Evolutionary conservation across 192 early-diverging fungal genomes (phyloP), one percentile per base, ranked within the genome.

Genomic region (Phycomyces nitens): DNA sequence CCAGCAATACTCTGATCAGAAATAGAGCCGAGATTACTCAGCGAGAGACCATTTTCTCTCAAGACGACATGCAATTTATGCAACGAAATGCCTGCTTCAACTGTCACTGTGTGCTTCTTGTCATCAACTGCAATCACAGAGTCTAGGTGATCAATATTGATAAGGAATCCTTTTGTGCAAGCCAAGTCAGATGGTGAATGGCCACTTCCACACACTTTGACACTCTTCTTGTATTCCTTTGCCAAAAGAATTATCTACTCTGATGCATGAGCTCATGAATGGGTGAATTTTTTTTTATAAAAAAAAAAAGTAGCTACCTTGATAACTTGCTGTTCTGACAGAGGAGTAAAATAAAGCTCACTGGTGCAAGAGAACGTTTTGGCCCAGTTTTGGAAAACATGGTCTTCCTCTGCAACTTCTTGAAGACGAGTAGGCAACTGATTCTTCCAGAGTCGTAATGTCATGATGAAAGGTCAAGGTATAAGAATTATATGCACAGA

Each of bases 101-200:
- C 86, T 0, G 86, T 87, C 11, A 84, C 58, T 0, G 77, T 85
- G 50, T 66, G 74, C 8, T 67, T 58, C 15, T 78, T 54, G 2
- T 59, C 42, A 38, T 91, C 82, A 40, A 82, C 80, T 27, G 53
- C 61, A 5, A 91, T 56, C 5, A 88, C 50, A 0, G 72, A 49
- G 71, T 83, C 72, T 70, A 92, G 70, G 29, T 82, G 79, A 73
- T 88, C 82, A 71, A 88, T 84, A 61, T 84, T 88, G 60, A 92
- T 77, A 81, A 88, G 84, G 60, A 83, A 80, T 22, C 78, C 80
- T 53, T 78, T 65, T 14, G 84, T 83, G 67, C 83, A 88, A 0
- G 88, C 86, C 12, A 92, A 43, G 58, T 92, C 89, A 0, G 88
- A 92, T 16, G 88, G 88, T 21, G 88, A 92, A 66, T 92, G 88